These are phyloP conservation scores for Pseudognaphalium luteoalbum DNA, from an alignment of 129 eudicot genomes.

Conservation along the genomic window DNA sequence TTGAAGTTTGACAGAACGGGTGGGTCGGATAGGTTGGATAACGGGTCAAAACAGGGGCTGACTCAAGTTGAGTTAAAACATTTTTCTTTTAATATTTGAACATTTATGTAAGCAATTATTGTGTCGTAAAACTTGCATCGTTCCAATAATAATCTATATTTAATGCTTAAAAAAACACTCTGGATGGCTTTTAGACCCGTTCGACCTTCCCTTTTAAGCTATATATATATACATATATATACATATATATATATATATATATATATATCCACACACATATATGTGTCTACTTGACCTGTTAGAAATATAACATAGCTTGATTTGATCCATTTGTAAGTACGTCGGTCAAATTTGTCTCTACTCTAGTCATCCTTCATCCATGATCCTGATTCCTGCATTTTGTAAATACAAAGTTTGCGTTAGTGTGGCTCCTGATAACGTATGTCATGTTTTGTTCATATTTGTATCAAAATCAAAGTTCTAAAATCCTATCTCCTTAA, in stretches of 20 bases:
- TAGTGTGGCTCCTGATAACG: background rate
- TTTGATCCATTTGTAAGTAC: too few relatives aligned
- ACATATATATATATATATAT: too few relatives aligned
- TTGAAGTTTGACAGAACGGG: conserved; percentile 1
- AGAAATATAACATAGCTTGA: background rate
- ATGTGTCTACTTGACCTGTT: background rate
- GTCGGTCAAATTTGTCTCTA: background rate
- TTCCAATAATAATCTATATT: too few relatives aligned
- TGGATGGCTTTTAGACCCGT: too few relatives aligned
- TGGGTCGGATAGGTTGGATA: background rate
- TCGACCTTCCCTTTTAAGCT: too few relatives aligned
- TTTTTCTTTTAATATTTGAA: background rate
- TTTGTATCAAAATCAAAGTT: background rate
- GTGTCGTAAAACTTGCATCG: background rate
- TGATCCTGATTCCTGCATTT: background rate
- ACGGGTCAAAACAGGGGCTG: background rate
- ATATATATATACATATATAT: too few relatives aligned
- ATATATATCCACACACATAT: too few relatives aligned
- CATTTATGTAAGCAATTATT: background rate
- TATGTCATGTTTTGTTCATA: background rate
- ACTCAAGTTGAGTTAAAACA: background rate
- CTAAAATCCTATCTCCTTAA: background rate
- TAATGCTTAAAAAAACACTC: too few relatives aligned
- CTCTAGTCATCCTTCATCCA: background rate
- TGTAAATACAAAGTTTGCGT: background rate